These are phyloP conservation scores for Podospora appendiculata DNA, from an alignment of 495 filamentous ascomycete species.

Conservation along the genomic window DNA sequence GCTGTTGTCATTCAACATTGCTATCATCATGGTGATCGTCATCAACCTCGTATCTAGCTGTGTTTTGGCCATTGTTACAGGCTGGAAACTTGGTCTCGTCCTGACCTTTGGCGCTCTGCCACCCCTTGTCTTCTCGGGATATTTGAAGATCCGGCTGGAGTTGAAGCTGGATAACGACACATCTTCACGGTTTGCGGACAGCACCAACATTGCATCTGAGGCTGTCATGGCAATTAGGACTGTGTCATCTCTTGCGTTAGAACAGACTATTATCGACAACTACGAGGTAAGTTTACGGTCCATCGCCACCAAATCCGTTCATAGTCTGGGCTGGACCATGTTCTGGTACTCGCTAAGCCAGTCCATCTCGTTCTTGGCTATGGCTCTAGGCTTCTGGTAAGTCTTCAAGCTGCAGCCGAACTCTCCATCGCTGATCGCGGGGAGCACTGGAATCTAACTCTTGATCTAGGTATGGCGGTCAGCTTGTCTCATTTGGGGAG, in stretches of 20 bases:
- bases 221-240: conserved; percentile 49
- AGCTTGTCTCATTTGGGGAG: conserved; percentile 26
- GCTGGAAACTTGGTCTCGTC: conserved; percentile 46
- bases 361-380: conserved; percentile 27
- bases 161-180: conserved; percentile 44
- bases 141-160: conserved; percentile 42
- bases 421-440: neutral
- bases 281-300: conserved; percentile 26
- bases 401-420: neutral
- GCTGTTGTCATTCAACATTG: conserved; percentile 46
- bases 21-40: conserved; percentile 34
- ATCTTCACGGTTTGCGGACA: conserved; percentile 44
- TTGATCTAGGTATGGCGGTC: conserved; percentile 19
- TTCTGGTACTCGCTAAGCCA: conserved; percentile 34
- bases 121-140: conserved; percentile 34
- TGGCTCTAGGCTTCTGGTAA: conserved; percentile 37
- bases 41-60: conserved; percentile 38
- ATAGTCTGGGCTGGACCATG: conserved; percentile 26
- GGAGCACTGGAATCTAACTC: neutral
- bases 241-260: conserved; percentile 45
- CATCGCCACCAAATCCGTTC: conserved; percentile 25
- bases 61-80: conserved; percentile 39
- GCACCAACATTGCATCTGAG: conserved; percentile 47
- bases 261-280: conserved; percentile 37
- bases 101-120: conserved; percentile 37